phyloP scores from a whole-genome alignment of 768 basidiomycete species.

The Collybia sordida region DNA sequence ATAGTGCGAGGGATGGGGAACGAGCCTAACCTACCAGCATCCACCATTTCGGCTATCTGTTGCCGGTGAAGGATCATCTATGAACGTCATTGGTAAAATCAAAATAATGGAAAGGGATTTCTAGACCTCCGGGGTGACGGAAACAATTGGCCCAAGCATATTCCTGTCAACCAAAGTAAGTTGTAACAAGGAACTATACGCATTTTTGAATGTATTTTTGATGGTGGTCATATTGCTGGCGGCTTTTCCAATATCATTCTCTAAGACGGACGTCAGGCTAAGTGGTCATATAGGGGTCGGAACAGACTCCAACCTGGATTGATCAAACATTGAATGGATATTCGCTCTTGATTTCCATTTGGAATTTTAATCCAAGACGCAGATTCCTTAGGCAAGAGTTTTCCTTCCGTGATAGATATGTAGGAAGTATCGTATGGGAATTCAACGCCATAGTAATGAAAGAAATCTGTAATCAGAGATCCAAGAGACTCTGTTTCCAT shows the following conservation, averaged over 20 bases:
- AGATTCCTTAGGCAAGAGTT: slow-evolving; percentile 31
- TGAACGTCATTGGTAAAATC: background rate
- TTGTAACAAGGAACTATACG: slow-evolving; percentile 22
- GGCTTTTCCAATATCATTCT: slow-evolving; percentile 38
- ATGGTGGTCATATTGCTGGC: slow-evolving; percentile 30
- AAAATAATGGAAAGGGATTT: background rate
- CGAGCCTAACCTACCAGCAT: too few species aligned
- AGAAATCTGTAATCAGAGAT: slow-evolving; percentile 59
- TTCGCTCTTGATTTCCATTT: slow-evolving; percentile 16
- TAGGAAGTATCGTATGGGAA: slow-evolving; percentile 40
- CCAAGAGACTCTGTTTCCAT: slow-evolving; percentile 54
- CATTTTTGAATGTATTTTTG: slow-evolving; percentile 32
- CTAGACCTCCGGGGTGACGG: slow-evolving; percentile 21
- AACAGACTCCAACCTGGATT: slow-evolving; percentile 30
- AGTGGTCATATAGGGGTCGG: background rate
- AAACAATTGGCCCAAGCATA: slow-evolving; percentile 24
- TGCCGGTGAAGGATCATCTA: background rate
- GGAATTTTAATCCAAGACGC: slow-evolving; percentile 28
- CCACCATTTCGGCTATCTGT: too few species aligned
- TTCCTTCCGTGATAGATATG: slow-evolving; percentile 36
- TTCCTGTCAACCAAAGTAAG: slow-evolving; percentile 13
- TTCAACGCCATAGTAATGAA: slow-evolving; percentile 58
- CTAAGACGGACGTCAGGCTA: slow-evolving; percentile 18
- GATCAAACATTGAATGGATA: slow-evolving; percentile 43
- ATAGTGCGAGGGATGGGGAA: too few species aligned